Evolutionary conservation across 2,329 filamentous ascomycete genomes (phyloP).

Genomic region (Coniella lustricola): DNA sequence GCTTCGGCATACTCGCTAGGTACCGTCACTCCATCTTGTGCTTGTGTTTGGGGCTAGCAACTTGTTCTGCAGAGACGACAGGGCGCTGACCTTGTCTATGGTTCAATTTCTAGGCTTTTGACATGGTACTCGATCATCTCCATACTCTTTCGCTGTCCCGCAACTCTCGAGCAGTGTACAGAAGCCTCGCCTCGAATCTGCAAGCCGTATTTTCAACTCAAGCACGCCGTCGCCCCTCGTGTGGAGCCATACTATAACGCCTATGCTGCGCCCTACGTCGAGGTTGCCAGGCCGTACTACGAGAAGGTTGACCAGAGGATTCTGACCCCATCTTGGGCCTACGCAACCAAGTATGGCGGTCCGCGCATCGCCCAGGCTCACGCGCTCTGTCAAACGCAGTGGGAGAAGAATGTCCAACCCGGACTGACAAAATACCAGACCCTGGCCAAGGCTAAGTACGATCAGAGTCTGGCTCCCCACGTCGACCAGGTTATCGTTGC

Average conservation of each 20-base stretch:
- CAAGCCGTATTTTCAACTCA: constrained; percentile 68
- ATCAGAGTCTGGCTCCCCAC: constrained; percentile 64
- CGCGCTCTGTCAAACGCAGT: constrained; percentile 62
- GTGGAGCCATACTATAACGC: constrained; percentile 77
- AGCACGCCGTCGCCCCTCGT: constrained; percentile 61
- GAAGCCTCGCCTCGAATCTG: constrained; percentile 71
- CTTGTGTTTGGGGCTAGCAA: no score
- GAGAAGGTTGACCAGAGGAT: constrained; percentile 53
- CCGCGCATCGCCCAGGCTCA: constrained; percentile 64
- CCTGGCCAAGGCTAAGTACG: constrained; percentile 59
- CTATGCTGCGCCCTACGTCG: constrained; percentile 78
- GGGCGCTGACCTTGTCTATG: not conserved
- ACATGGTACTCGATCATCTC: constrained; percentile 85
- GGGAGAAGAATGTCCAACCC: constrained; percentile 72
- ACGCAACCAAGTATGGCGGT: constrained; percentile 67
- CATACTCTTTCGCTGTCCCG: constrained; percentile 74
- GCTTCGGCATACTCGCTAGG: constrained; percentile 48
- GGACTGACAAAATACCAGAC: constrained; percentile 60
- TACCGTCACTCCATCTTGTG: constrained; percentile 25
- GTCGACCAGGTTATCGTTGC: constrained; percentile 53
- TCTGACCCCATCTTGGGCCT: constrained; percentile 59
- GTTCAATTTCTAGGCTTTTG: constrained; percentile 50
- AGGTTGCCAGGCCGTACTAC: constrained; percentile 71
- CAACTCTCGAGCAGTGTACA: constrained; percentile 58
- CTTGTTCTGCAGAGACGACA: no score